Percentiles rank a stretch among this genome's conserved stretches.
These are phyloP conservation scores for Limnanthes douglasii DNA, from an alignment of 345 rosid species.

Conservation along the genomic window DNA sequence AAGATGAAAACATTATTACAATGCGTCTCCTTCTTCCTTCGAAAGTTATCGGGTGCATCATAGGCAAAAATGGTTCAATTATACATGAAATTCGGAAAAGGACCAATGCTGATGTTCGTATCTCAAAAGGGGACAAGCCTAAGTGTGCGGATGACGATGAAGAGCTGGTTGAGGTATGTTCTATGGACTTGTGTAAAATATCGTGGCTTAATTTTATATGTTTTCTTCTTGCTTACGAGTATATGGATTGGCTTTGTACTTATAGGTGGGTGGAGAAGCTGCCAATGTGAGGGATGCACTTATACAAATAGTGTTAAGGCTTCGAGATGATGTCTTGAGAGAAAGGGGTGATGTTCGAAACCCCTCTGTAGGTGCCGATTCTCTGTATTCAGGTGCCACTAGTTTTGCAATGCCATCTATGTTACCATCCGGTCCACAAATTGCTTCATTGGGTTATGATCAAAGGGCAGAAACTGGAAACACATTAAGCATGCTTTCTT, in stretches of 20 bases:
- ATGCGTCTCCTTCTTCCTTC: slow-evolving; percentile 76
- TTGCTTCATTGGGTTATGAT: slow-evolving; percentile 56
- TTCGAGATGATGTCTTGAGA: slow-evolving; percentile 75
- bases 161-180: slow-evolving; percentile 79
- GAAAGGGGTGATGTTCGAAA: slow-evolving; percentile 35
- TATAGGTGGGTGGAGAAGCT: slow-evolving; percentile 65
- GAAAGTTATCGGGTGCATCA: slow-evolving; percentile 84
- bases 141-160: slow-evolving; percentile 55
- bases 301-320: slow-evolving; percentile 76
- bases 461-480: slow-evolving; percentile 54
- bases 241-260: slow-evolving; percentile 6
- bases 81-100: slow-evolving; percentile 82
- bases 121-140: slow-evolving; percentile 62
- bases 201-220: slow-evolving; percentile 8
- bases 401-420: slow-evolving; percentile 43
- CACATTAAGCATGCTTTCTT: slow-evolving; percentile 50
- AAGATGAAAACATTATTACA: slow-evolving; percentile 38
- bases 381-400: slow-evolving; percentile 35
- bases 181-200: background rate
- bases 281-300: slow-evolving; percentile 76
- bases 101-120: slow-evolving; percentile 67
- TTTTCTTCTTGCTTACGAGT: background rate
- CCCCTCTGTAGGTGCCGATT: slow-evolving; percentile 38
- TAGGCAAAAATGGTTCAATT: slow-evolving; percentile 88
- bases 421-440: slow-evolving; percentile 52